Base-by-base conservation (phyloP, 148 eudicot genomes). In the Amaranthus palmeri region DNA sequence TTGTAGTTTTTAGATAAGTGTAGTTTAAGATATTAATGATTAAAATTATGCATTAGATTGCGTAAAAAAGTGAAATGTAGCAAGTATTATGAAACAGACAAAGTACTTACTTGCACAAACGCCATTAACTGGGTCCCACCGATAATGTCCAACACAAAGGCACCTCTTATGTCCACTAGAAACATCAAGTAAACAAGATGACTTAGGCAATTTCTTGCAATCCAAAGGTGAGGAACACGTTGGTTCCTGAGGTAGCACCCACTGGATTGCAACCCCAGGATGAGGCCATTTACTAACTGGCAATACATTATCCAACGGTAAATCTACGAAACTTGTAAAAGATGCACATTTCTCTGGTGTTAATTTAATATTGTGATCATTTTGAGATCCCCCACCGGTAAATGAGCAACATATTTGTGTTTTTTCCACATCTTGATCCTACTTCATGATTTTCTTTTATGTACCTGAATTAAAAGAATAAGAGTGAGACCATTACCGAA, bases 261-360 rank as follows among this genome's bases (percentile, higher is more conserved):
- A 87, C 73, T 84, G 79, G 3, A 87, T 68, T 79, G 84, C 88
- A 61, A 87, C 53, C 40, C 80, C 85, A 13, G 88, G 85, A 17
- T 76, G 10, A 3, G 88, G 86, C 90, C 90, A 87, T 51, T 83
- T 82, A 18, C 76, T 54, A 6, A 82, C 84, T 4, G 86, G 88
- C 64, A 79, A 61, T 2, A 41, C 15, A 40, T 84, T 61, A 45
- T 85, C 77, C 25, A 83, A 67, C n/a, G 78, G 75, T 10, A 76
- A 9, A 10, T 64, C 75, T 7, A 87, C 81, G 67, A 81, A 87
- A 74, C 91, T 87, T 13, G 77, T 79, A 74, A 78, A 87, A 0
- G 77, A 88, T 54, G 71, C 51, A 70, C 88, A 87, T 57, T 84
- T 84, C 3, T 70, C 55, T 0, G 67, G 71, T 8, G 77, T 76